Conservation (phyloP, 2,329 filamentous ascomycete genomes). For the Saccharata proteae region DNA sequence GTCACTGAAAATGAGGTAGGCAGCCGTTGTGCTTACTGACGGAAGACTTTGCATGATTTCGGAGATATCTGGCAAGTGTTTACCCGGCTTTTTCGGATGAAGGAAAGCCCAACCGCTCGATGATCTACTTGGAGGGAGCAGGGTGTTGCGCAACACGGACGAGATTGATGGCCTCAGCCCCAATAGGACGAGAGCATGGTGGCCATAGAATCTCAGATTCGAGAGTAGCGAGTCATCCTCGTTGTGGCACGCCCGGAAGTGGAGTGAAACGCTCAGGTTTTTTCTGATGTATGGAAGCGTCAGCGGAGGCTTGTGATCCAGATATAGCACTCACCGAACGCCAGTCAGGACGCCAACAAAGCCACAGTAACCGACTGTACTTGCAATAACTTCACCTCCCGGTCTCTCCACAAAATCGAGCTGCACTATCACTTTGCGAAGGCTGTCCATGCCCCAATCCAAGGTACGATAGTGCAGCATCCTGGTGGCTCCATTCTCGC, state of each 20-base stretch:
- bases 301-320: not conserved
- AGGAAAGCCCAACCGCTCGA: not conserved
- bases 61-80: conserved; percentile 12
- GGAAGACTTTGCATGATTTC: conserved; percentile 24
- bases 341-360: conserved; percentile 41
- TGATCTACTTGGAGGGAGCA: conserved; percentile 22
- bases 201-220: conserved; percentile 32
- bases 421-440: conserved; percentile 30
- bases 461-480: conserved; percentile 45
- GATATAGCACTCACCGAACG: conserved; percentile 24
- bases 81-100: conserved; percentile 5
- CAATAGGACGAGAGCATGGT: conserved; percentile 42
- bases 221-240: conserved; percentile 18
- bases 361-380: conserved; percentile 39
- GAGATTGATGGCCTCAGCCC: conserved; percentile 42
- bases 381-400: conserved; percentile 30
- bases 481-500: conserved; percentile 14
- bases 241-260: conserved; percentile 40
- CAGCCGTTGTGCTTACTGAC: conserved; percentile 36
- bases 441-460: conserved; percentile 34
- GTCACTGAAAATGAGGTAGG: conserved; percentile 45
- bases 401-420: conserved; percentile 26
- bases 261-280: conserved; percentile 36
- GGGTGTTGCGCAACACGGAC: conserved; percentile 35
- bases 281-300: conserved; percentile 15